Percentiles rank a stretch among this genome's conserved stretches.
These are phyloP conservation scores for Lepidium africanum DNA, from an alignment of 345 rosid species.

Conservation along the genomic window DNA sequence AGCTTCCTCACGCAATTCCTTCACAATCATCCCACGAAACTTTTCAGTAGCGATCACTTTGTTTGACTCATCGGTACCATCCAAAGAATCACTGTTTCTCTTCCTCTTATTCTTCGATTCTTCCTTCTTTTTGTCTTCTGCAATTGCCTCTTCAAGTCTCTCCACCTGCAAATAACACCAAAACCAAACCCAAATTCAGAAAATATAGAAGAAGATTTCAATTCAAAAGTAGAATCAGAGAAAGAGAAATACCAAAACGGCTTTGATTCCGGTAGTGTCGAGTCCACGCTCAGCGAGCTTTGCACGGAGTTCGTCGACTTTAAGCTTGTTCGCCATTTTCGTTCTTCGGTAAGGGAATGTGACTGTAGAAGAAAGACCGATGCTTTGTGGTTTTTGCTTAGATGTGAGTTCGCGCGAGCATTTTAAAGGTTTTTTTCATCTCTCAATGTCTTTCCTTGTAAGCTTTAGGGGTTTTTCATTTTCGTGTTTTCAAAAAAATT, in stretches of 20 bases:
- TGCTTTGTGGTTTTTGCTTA: background rate
- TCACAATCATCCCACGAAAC: constrained; percentile 50
- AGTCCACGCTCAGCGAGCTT: constrained; percentile 68
- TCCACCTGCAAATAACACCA: constrained; percentile 35
- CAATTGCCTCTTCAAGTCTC: constrained; percentile 52
- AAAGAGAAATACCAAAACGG: constrained; percentile 37
- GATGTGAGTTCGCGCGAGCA: constrained; percentile 23
- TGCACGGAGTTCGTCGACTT: constrained; percentile 59
- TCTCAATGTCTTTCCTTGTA: constrained; percentile 19
- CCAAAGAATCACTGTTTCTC: constrained; percentile 29
- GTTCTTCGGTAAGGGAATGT: background rate
- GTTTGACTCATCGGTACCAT: constrained; percentile 25
- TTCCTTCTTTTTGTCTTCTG: constrained; percentile 27
- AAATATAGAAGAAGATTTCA: background rate
- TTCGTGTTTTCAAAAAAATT: background rate
- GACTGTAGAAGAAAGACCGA: background rate
- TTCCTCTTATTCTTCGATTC: constrained; percentile 35
- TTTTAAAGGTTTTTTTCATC: background rate
- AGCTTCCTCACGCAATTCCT: constrained; percentile 69
- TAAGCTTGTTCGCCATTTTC: constrained; percentile 49
- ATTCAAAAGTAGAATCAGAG: background rate
- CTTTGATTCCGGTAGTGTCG: constrained; percentile 49
- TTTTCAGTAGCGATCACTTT: constrained; percentile 42
- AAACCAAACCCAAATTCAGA: background rate
- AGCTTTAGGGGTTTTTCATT: constrained; percentile 20